Percentiles rank a stretch among this genome's conserved stretches.
Evolutionary conservation across 768 basidiomycete species (phyloP).

Genomic region (Antrodiella citrinella): DNA sequence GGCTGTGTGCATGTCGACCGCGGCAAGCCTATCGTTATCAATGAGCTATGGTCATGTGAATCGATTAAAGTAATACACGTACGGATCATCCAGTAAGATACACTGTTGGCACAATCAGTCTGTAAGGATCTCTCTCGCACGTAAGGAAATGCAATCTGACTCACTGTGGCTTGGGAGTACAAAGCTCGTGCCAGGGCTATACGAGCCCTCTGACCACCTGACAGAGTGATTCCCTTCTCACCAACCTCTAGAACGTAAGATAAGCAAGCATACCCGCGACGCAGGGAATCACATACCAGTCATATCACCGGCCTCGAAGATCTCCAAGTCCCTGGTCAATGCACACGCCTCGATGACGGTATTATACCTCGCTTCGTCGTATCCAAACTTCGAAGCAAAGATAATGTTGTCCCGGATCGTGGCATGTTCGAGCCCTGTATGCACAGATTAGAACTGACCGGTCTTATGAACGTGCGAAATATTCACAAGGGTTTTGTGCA

Average conservation of each 20-base stretch:
- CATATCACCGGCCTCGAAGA: constrained; percentile 69
- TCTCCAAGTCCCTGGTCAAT: constrained; percentile 58
- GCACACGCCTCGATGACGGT: constrained; percentile 70
- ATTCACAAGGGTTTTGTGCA: constrained; percentile 54
- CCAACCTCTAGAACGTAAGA: constrained; percentile 47
- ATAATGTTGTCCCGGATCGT: constrained; percentile 78
- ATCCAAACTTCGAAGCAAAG: constrained; percentile 55
- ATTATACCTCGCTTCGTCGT: constrained; percentile 56
- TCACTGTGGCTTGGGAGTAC: constrained; percentile 60
- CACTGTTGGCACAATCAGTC: constrained; percentile 25
- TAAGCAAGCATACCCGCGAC: neutral
- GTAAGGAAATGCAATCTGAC: no score
- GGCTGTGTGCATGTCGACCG: constrained; percentile 75
- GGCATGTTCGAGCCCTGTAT: constrained; percentile 65
- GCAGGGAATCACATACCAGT: constrained; percentile 39
- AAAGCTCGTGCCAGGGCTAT: constrained; percentile 73
- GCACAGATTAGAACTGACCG: no score
- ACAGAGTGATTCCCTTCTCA: constrained; percentile 73
- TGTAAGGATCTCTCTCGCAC: no score
- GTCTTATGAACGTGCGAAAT: neutral
- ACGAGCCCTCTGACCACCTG: constrained; percentile 67
- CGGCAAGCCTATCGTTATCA: constrained; percentile 40
- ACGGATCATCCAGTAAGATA: constrained; percentile 69
- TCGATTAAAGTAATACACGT: constrained; percentile 18
- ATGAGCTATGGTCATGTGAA: constrained; percentile 1